A percentile compares a stretch with the other conserved stretches of the same genome.
These are phyloP conservation scores for Penicillium riverlandense DNA, from an alignment of 495 filamentous ascomycete species.

Conservation along the genomic window DNA sequence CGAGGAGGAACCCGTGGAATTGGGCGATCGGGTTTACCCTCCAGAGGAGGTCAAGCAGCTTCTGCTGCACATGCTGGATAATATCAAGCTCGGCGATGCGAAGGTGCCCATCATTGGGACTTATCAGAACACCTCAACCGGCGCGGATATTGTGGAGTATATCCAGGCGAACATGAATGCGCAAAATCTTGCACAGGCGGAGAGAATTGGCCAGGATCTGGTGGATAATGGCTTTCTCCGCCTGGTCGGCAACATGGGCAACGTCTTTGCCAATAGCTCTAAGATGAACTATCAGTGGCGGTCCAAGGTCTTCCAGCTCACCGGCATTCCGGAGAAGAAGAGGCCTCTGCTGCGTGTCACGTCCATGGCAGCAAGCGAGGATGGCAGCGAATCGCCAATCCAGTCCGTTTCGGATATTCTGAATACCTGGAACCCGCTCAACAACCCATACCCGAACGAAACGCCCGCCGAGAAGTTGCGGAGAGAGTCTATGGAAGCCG, in stretches of 20 bases:
- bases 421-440: constrained; percentile 83
- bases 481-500: constrained; percentile 82
- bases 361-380: constrained; percentile 52
- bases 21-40: constrained; percentile 80
- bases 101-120: constrained; percentile 94
- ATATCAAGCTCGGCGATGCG: constrained; percentile 76
- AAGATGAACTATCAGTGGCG: constrained; percentile 98
- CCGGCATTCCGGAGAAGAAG: constrained; percentile 85
- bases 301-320: constrained; percentile 78
- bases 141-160: constrained; percentile 90
- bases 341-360: constrained; percentile 60
- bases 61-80: constrained; percentile 76
- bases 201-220: constrained; percentile 90
- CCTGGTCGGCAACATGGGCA: constrained; percentile 89
- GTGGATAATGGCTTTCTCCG: constrained; percentile 80
- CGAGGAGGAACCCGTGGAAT: constrained; percentile 76
- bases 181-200: constrained; percentile 77
- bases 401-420: constrained; percentile 81
- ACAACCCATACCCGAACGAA: constrained; percentile 84
- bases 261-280: constrained; percentile 92
- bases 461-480: constrained; percentile 80
- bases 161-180: constrained; percentile 82
- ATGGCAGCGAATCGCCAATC: constrained; percentile 63
- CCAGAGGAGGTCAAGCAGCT: constrained; percentile 87
- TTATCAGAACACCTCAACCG: constrained; percentile 85